These are phyloP conservation scores for Trichosporon coremiiforme DNA, from an alignment of 1,284 basidiomycete species.

Conservation along the genomic window DNA sequence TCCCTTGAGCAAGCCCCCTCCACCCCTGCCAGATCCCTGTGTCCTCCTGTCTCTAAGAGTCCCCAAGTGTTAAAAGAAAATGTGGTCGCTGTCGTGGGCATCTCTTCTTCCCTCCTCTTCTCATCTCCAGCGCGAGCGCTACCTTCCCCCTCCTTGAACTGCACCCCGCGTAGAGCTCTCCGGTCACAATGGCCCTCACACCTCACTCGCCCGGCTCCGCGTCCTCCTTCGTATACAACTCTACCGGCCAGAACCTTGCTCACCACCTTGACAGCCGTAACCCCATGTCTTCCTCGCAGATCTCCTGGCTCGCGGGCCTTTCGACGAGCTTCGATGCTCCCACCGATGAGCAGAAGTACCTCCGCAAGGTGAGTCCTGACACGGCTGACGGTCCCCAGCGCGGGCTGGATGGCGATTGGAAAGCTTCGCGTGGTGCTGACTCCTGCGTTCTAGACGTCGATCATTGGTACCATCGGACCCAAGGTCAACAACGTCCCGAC, in stretches of 20 bases:
- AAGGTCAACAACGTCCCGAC: constrained; percentile 89
- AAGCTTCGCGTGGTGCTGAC: not conserved
- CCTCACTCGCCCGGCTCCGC: not conserved
- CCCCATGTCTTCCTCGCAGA: constrained; percentile 59
- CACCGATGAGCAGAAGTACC: constrained; percentile 73
- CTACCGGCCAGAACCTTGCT: constrained; percentile 20
- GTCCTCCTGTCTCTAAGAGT: not conserved
- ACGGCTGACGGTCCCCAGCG: constrained; percentile 14
- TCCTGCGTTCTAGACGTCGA: constrained; percentile 69
- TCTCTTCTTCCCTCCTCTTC: constrained; percentile 2
- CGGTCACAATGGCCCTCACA: not conserved
- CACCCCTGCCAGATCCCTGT: constrained; percentile 8
- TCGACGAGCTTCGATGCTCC: constrained; percentile 69
- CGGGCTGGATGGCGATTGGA: not conserved
- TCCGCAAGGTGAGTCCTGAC: constrained; percentile 73
- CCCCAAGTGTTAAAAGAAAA: not conserved
- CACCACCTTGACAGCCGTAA: constrained; percentile 16
- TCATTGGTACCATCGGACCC: constrained; percentile 96
- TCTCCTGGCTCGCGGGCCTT: constrained; percentile 86
- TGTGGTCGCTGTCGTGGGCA: constrained; percentile 5
- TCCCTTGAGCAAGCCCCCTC: not conserved
- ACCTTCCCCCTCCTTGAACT: constrained; percentile 8
- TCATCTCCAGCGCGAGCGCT: constrained; percentile 15
- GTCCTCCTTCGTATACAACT: constrained; percentile 23
- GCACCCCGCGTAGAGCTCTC: not conserved